Evolutionary conservation across 495 filamentous ascomycete species (phyloP).

Genomic region (Tuber microsphaerosporum): DNA sequence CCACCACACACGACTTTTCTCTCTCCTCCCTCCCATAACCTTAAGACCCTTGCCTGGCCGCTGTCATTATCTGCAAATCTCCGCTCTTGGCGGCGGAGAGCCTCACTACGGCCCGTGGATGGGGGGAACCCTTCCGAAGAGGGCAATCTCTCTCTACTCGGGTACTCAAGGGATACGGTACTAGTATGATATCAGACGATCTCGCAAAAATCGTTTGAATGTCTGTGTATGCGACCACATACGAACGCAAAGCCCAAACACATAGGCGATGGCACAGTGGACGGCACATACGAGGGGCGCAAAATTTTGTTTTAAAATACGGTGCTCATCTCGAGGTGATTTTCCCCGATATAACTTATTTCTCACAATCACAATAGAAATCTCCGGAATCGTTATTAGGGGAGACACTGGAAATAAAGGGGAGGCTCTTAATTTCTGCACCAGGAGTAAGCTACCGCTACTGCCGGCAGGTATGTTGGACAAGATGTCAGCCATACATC

Average conservation of each 20-base stretch:
- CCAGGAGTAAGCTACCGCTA: neutral
- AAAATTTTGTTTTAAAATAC: neutral
- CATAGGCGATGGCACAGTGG: neutral
- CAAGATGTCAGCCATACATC: neutral
- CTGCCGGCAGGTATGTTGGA: neutral
- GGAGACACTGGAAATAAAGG: neutral
- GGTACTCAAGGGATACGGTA: neutral
- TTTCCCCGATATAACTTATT: neutral
- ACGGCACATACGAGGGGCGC: neutral
- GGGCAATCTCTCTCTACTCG: neutral
- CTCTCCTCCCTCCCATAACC: neutral
- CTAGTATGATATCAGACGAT: neutral
- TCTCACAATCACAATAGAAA: neutral
- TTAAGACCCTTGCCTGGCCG: conserved; percentile 1
- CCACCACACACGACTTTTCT: neutral
- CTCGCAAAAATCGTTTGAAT: neutral
- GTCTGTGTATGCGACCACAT: neutral
- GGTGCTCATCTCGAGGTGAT: neutral
- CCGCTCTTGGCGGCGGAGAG: neutral
- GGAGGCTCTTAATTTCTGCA: neutral
- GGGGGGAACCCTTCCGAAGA: neutral
- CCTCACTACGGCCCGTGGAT: neutral
- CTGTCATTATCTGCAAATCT: conserved; percentile 3
- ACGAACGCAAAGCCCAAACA: neutral
- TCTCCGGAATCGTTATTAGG: neutral